Percentiles rank a stretch among this genome's conserved stretches.
Evolutionary conservation across 495 filamentous ascomycete species (phyloP).

Genomic region (Penicillium goetzii): DNA sequence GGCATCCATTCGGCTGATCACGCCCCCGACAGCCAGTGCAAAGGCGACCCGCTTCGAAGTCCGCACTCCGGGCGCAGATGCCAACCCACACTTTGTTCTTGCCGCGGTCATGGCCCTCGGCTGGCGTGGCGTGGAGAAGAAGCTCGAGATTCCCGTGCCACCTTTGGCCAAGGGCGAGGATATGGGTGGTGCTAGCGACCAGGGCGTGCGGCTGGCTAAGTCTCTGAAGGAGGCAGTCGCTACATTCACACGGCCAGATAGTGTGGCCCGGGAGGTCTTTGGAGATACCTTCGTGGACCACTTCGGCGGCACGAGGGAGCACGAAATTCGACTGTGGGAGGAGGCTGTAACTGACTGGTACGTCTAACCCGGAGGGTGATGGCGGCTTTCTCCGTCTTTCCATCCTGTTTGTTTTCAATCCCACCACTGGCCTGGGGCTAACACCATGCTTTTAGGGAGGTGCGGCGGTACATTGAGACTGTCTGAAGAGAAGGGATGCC

Average conservation of each 20-base stretch:
- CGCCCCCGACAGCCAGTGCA: conserved; percentile 78
- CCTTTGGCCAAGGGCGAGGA: conserved; percentile 82
- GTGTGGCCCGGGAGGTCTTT: conserved; percentile 87
- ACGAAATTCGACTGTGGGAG: conserved; percentile 90
- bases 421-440: background rate
- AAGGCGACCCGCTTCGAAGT: conserved; percentile 92
- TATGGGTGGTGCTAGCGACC: conserved; percentile 67
- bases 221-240: conserved; percentile 79
- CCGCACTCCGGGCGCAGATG: conserved; percentile 86
- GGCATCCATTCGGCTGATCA: conserved; percentile 86
- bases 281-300: conserved; percentile 96
- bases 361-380: conserved; percentile 29
- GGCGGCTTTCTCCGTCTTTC: background rate
- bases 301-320: conserved; percentile 87
- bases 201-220: conserved; percentile 71
- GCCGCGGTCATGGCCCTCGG: conserved; percentile 83
- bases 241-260: conserved; percentile 71
- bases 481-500: conserved; percentile 25
- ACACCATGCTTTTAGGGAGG: conserved; percentile 42
- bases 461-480: conserved; percentile 56
- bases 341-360: conserved; percentile 95
- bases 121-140: conserved; percentile 88
- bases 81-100: conserved; percentile 88
- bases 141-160: conserved; percentile 78
- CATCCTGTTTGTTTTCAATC: conserved; percentile 21